Evolutionary conservation across 2,329 filamentous ascomycete genomes (phyloP).

Genomic region (Alternaria viburni): DNA sequence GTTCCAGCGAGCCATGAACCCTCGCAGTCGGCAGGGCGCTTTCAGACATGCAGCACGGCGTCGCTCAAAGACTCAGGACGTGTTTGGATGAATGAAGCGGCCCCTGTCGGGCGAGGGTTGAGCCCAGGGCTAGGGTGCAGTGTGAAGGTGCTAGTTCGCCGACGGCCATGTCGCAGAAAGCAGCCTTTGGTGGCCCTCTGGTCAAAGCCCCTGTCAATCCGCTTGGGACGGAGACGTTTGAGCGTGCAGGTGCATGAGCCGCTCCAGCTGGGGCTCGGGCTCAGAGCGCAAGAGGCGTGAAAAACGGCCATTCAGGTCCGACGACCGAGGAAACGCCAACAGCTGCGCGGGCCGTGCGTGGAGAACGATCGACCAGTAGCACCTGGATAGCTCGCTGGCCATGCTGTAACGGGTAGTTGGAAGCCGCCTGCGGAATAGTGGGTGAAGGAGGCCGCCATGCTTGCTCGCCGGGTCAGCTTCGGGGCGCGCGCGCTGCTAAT

Average conservation of each 20-base stretch:
- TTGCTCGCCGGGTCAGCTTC: constrained; percentile 14
- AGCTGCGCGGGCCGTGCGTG: constrained; percentile 34
- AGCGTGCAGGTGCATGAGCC: constrained; percentile 32
- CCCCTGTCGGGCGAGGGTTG: constrained; percentile 16
- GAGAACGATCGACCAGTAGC: constrained; percentile 34
- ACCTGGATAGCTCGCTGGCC: constrained; percentile 14
- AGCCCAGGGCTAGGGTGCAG: constrained; percentile 3
- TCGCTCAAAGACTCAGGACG: neutral
- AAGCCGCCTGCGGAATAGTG: constrained; percentile 15
- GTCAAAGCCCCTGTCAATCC: constrained; percentile 20
- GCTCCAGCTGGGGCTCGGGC: constrained; percentile 32
- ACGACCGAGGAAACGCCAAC: constrained; percentile 27
- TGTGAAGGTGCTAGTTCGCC: constrained; percentile 9
- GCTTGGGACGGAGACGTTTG: constrained; percentile 40
- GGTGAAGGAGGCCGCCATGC: neutral
- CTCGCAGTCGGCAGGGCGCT: constrained; percentile 22
- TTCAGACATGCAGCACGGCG: neutral
- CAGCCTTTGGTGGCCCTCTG: constrained; percentile 20
- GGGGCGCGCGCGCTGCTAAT: constrained; percentile 13
- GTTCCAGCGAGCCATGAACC: constrained; percentile 37
- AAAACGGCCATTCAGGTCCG: constrained; percentile 34
- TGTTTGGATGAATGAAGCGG: neutral
- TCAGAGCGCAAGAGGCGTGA: constrained; percentile 28
- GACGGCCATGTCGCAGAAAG: constrained; percentile 15
- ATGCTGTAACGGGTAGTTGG: constrained; percentile 17